A percentile compares a stretch with the other conserved stretches of the same genome.
These are phyloP conservation scores for Sclerotinia nivalis DNA, from an alignment of 2,329 filamentous ascomycete genomes.

Conservation along the genomic window DNA sequence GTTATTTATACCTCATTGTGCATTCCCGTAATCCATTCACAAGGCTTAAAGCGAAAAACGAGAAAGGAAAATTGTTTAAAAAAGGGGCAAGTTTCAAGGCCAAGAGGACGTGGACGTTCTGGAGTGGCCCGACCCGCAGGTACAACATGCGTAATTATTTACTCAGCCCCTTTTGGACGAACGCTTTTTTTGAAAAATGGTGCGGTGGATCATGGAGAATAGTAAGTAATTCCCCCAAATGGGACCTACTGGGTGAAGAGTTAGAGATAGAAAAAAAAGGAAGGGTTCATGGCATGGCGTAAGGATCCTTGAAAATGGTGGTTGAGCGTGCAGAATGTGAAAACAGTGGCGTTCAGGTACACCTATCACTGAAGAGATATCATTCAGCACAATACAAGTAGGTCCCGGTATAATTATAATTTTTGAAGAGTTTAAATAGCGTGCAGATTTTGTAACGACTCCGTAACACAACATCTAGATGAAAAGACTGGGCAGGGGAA, in stretches of 20 bases:
- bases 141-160: background rate
- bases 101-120: constrained; percentile 1
- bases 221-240: too few relatives aligned
- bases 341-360: background rate
- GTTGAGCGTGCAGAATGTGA: background rate
- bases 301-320: background rate
- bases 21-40: background rate
- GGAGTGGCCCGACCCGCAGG: constrained; percentile 14
- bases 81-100: background rate
- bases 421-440: too few relatives aligned
- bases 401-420: too few relatives aligned
- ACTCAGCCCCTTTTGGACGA: background rate
- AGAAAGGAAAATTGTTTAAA: background rate
- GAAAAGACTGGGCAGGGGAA: background rate
- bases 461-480: background rate
- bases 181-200: background rate
- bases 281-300: background rate
- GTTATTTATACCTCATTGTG: constrained; percentile 8
- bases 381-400: too few relatives aligned
- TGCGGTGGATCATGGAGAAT: background rate
- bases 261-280: background rate
- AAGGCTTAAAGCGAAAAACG: background rate
- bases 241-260: background rate
- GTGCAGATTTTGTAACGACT: constrained; percentile 7
- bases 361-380: background rate